Percentiles rank a stretch among this genome's conserved stretches.
Evolutionary conservation across 148 eudicot genomes (phyloP).

Genomic region (Camellia sinensis): DNA sequence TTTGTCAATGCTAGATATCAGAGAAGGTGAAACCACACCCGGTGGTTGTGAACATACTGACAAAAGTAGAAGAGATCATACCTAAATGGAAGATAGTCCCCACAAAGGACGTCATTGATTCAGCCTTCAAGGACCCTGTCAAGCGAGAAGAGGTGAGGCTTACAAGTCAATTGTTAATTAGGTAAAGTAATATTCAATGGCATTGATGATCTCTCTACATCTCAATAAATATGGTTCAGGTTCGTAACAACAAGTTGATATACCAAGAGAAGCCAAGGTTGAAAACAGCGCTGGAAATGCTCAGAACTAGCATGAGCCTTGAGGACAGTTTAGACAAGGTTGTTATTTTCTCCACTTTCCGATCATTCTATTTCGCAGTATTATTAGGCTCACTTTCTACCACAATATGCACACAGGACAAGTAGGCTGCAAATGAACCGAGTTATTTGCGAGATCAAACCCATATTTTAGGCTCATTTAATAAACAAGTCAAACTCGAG

Average conservation of each 20-base stretch:
- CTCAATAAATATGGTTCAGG: constrained; percentile 28
- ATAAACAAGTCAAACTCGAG: too few relatives aligned
- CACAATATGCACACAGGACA: neutral
- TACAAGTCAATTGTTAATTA: too few relatives aligned
- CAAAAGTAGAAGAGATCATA: constrained; percentile 83
- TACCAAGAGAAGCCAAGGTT: constrained; percentile 93
- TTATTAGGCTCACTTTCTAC: neutral
- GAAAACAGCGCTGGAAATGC: constrained; percentile 97
- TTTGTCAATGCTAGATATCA: constrained; percentile 53
- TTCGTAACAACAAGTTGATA: constrained; percentile 76
- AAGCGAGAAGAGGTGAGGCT: constrained; percentile 80
- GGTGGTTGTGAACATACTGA: constrained; percentile 62
- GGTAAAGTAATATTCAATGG: neutral
- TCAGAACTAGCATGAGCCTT: constrained; percentile 85
- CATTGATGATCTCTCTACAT: neutral
- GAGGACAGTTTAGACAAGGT: constrained; percentile 85
- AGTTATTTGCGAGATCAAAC: too few relatives aligned
- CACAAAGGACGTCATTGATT: constrained; percentile 80
- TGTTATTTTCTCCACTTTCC: neutral
- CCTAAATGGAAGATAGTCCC: constrained; percentile 99
- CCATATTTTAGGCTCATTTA: too few relatives aligned
- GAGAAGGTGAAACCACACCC: constrained; percentile 99
- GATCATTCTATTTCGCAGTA: neutral
- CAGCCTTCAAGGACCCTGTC: constrained; percentile 85
- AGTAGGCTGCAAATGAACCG: neutral